A percentile compares a stretch with the other conserved stretches of the same genome.
Evolutionary conservation across 371 early-diverging fungal species (phyloP).

Genomic region (Mucor piriformis): DNA sequence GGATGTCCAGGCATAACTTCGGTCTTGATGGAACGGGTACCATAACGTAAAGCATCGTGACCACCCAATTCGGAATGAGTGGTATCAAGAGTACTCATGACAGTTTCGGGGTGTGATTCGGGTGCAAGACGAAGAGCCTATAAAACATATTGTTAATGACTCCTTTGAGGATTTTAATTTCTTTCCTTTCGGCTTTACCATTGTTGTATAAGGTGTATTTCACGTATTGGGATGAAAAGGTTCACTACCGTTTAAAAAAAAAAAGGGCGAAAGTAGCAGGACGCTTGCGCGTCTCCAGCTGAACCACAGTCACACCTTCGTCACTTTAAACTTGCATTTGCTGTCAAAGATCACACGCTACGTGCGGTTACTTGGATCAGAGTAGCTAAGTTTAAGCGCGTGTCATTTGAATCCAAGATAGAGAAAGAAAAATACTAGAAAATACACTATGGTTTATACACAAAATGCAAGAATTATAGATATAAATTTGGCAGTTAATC

Average conservation of each 20-base stretch:
- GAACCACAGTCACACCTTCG: conserved; percentile 5
- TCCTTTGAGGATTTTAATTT: neutral
- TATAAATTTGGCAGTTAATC: too few species aligned
- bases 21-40: conserved; percentile 71
- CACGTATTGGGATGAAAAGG: neutral
- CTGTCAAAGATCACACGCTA: too few species aligned
- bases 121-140: conserved; percentile 52
- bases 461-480: too few species aligned
- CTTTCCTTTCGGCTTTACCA: neutral
- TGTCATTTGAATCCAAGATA: too few species aligned
- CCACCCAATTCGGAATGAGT: conserved; percentile 73
- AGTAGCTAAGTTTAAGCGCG: too few species aligned
- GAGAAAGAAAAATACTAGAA: too few species aligned
- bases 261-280: neutral
- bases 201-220: neutral
- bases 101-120: conserved; percentile 45
- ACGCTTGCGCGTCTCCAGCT: conserved; percentile 14
- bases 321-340: neutral
- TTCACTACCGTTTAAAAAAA: neutral
- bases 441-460: too few species aligned
- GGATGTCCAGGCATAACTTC: conserved; percentile 79
- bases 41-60: conserved; percentile 86
- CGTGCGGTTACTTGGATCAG: too few species aligned
- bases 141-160: neutral
- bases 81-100: conserved; percentile 54